Conservation (phyloP, 805 yeast species). For the Yarrowia osloensis region DNA sequence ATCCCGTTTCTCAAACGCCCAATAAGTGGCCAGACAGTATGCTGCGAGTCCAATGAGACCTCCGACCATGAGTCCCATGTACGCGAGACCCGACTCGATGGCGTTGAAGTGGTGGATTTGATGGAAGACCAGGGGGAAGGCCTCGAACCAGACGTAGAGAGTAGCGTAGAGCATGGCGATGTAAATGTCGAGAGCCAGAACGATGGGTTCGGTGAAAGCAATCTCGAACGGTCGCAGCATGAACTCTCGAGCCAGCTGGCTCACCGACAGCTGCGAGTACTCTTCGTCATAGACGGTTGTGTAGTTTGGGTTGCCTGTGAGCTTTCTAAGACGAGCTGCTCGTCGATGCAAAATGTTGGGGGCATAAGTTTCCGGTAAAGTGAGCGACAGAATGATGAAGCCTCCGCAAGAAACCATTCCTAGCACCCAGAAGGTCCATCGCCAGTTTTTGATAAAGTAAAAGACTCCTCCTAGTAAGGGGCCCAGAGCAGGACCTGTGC, state of each 20-base stretch:
- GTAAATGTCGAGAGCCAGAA: slow-evolving; percentile 52
- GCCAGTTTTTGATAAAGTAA: slow-evolving; percentile 52
- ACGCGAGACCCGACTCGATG: slow-evolving; percentile 50
- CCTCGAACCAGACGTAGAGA: slow-evolving; percentile 58
- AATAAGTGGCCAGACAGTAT: slow-evolving; percentile 11
- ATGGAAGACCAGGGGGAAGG: slow-evolving; percentile 54
- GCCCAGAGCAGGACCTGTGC: slow-evolving; percentile 56
- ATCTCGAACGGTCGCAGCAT: slow-evolving; percentile 48
- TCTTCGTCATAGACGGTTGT: slow-evolving; percentile 49
- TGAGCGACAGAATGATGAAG: slow-evolving; percentile 44
- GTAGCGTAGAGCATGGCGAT: slow-evolving; percentile 54
- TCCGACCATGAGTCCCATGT: slow-evolving; percentile 50
- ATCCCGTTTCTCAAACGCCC: slow-evolving; percentile 5
- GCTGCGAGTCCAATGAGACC: slow-evolving; percentile 36
- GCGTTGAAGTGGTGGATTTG: slow-evolving; percentile 49
- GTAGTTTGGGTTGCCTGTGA: slow-evolving; percentile 52
- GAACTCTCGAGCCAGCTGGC: slow-evolving; percentile 32
- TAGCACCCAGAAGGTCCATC: slow-evolving; percentile 54
- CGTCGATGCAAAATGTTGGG: slow-evolving; percentile 51
- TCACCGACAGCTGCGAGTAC: slow-evolving; percentile 39
- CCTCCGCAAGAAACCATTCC: slow-evolving; percentile 45
- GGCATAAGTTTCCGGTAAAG: slow-evolving; percentile 55
- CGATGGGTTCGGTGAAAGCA: slow-evolving; percentile 53
- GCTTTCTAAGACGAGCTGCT: slow-evolving; percentile 51
- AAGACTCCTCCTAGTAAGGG: slow-evolving; percentile 58